Conservation (phyloP, 2,329 filamentous ascomycete genomes). For the Monosporascus sp. region DNA sequence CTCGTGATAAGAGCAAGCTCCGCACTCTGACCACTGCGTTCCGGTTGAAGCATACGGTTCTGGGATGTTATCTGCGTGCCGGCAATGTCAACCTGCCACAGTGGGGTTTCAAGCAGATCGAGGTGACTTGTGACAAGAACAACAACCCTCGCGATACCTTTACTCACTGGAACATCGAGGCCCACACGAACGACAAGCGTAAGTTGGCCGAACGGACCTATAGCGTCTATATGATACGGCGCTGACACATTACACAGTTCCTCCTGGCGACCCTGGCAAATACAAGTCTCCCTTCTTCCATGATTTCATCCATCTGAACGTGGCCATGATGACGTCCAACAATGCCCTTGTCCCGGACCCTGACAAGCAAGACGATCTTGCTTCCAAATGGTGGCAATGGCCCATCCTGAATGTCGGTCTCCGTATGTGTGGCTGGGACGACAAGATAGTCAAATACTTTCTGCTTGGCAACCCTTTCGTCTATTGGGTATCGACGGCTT, state of each 20-base stretch:
- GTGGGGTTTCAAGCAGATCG: slow-evolving; percentile 99
- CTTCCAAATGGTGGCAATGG: slow-evolving; percentile 98
- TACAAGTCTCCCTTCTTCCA: slow-evolving; percentile 97
- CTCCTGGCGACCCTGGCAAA: slow-evolving; percentile 78
- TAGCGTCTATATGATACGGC: background rate
- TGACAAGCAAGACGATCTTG: slow-evolving; percentile 97
- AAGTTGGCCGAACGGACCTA: slow-evolving; percentile 36
- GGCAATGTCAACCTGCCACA: slow-evolving; percentile 95
- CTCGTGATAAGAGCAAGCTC: slow-evolving; percentile 75
- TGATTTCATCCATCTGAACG: slow-evolving; percentile 96
- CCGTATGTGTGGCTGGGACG: slow-evolving; percentile 98
- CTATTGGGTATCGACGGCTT: slow-evolving; percentile 88
- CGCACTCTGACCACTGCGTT: slow-evolving; percentile 92
- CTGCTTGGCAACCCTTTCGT: slow-evolving; percentile 92
- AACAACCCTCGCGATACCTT: slow-evolving; percentile 91
- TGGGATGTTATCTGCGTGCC: slow-evolving; percentile 91
- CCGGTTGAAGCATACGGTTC: slow-evolving; percentile 72
- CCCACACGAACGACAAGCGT: slow-evolving; percentile 90
- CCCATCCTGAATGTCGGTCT: slow-evolving; percentile 91
- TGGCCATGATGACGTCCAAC: slow-evolving; percentile 99
- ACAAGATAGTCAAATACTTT: slow-evolving; percentile 95
- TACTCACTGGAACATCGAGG: slow-evolving; percentile 98
- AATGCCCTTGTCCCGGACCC: slow-evolving; percentile 96
- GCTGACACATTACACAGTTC: slow-evolving; percentile 50
- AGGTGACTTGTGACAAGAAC: slow-evolving; percentile 88